Conservation (phyloP, 768 basidiomycete species). For the Mycena sanguinolenta region DNA sequence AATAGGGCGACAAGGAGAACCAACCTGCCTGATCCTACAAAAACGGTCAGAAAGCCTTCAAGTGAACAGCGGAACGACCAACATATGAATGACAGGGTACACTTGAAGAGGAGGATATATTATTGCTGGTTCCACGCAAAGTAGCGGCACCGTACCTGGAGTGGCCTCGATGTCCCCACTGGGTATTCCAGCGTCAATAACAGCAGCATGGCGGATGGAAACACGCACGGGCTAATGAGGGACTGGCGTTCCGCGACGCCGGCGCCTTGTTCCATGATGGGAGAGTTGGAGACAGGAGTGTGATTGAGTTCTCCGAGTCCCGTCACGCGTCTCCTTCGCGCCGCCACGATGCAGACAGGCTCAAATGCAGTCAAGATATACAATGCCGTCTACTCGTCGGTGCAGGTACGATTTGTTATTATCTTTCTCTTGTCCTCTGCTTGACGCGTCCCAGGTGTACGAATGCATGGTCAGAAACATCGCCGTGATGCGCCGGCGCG, state of each 20-base stretch:
- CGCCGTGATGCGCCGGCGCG: constrained; percentile 96
- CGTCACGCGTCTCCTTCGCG: constrained; percentile 12
- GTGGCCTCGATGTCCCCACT: constrained; percentile 70
- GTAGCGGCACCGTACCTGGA: constrained; percentile 31
- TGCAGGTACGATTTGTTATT: constrained; percentile 65
- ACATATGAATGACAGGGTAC: constrained; percentile 84
- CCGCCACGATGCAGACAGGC: constrained; percentile 60
- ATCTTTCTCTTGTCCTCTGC: constrained; percentile 37
- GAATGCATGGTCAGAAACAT: constrained; percentile 99
- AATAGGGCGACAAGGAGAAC: background rate
- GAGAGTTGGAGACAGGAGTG: constrained; percentile 35
- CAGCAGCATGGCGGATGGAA: constrained; percentile 18
- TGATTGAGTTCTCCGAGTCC: constrained; percentile 35
- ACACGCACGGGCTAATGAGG: constrained; percentile 56
- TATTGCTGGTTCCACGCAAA: background rate
- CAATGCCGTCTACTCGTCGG: constrained; percentile 93
- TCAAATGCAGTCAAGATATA: constrained; percentile 84
- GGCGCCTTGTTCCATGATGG: constrained; percentile 42
- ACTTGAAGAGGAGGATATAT: constrained; percentile 50
- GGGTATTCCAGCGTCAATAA: constrained; percentile 22
- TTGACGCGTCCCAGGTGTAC: constrained; percentile 78
- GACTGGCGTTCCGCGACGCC: constrained; percentile 54
- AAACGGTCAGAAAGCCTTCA: background rate
- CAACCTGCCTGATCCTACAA: constrained; percentile 35
- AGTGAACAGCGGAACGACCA: background rate